Conservation (phyloP, 2,329 filamentous ascomycete genomes). For the Stagonosporopsis tanaceti region DNA sequence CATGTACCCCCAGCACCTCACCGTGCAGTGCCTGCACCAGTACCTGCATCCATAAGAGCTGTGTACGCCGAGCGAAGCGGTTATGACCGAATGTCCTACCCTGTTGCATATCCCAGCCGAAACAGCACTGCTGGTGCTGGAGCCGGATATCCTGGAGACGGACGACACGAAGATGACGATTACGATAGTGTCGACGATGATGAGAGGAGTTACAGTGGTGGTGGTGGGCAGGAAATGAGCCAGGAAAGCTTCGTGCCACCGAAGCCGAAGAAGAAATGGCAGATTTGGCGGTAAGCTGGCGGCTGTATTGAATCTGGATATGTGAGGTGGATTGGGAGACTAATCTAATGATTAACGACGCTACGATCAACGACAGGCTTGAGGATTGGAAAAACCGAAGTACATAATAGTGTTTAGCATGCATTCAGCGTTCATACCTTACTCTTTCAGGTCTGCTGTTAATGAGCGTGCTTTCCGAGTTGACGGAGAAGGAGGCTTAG, state of each 20-base stretch:
- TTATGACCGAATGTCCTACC: constrained; percentile 34
- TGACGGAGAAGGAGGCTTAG: background rate
- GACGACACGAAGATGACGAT: constrained; percentile 44
- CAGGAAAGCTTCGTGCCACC: constrained; percentile 44
- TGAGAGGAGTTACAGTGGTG: constrained; percentile 34
- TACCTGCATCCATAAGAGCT: constrained; percentile 2
- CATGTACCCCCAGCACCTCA: constrained; percentile 7
- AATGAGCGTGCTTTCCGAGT: background rate
- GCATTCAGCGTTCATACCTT: background rate
- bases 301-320: background rate
- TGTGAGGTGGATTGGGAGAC: background rate
- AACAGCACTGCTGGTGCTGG: constrained; percentile 38
- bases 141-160: constrained; percentile 39
- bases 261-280: constrained; percentile 52
- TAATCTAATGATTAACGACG: constrained; percentile 11
- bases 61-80: constrained; percentile 24
- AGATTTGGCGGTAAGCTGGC: constrained; percentile 42
- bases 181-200: constrained; percentile 37
- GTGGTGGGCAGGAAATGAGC: constrained; percentile 36
- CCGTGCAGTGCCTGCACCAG: background rate
- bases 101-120: constrained; percentile 24
- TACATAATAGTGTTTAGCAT: constrained; percentile 12
- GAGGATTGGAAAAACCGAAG: background rate
- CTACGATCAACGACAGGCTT: constrained; percentile 2
- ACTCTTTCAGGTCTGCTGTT: background rate